These are phyloP conservation scores for Phytophthora megakarya DNA, from an alignment of 352 stramenopile genomes.

Conservation along the genomic window DNA sequence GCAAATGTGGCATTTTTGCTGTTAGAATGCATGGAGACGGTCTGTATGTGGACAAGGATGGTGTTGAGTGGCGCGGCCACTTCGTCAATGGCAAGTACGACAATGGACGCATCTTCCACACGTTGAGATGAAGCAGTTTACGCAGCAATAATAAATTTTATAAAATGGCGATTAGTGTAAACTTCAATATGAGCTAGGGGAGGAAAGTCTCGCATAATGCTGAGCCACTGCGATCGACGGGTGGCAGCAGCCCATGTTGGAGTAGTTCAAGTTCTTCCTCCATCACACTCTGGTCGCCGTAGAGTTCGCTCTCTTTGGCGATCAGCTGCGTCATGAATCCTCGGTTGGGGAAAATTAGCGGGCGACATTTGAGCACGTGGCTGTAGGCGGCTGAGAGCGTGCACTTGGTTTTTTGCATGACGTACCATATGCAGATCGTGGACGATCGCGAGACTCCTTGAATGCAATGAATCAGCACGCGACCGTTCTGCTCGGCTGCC, in stretches of 20 bases:
- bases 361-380: constrained; percentile 77
- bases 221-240: constrained; percentile 65
- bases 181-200: constrained; percentile 24
- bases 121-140: constrained; percentile 49
- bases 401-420: constrained; percentile 76
- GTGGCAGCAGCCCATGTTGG: constrained; percentile 63
- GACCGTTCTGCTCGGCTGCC: constrained; percentile 32
- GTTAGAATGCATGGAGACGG: constrained; percentile 79
- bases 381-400: constrained; percentile 79
- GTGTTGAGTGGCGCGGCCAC: constrained; percentile 65
- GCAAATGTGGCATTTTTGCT: constrained; percentile 18
- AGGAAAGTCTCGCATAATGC: constrained; percentile 54
- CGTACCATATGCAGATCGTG: constrained; percentile 80
- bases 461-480: constrained; percentile 85
- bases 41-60: constrained; percentile 74
- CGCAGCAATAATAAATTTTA: constrained; percentile 32
- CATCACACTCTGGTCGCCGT: constrained; percentile 67
- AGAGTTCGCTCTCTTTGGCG: constrained; percentile 65
- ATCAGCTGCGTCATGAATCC: constrained; percentile 84
- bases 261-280: constrained; percentile 71
- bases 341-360: constrained; percentile 80
- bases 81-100: constrained; percentile 88
- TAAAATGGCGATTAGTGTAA: constrained; percentile 20
- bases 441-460: constrained; percentile 80
- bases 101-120: constrained; percentile 83